Base-by-base conservation (phyloP, 305 asterid genomes). In the Monarda citriodora region DNA sequence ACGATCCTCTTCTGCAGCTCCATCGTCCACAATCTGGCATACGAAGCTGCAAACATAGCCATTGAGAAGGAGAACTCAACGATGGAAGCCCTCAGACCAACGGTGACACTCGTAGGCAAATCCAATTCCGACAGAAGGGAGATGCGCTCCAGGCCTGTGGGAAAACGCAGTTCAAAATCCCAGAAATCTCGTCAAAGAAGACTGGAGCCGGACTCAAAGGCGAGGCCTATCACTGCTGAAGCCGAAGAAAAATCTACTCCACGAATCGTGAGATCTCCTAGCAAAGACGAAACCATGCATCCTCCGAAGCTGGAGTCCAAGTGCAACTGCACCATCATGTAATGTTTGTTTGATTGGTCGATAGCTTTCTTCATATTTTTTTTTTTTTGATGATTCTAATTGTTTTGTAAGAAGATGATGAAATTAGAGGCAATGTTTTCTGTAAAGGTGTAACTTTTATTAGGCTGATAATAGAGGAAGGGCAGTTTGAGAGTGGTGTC, bases 1-100 rank as follows among this genome's bases (percentile, higher is more conserved):
- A 73, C 96, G 12, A 91, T 89, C 69, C 97, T 95, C 74, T 88
- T 91, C 84, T 95, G 98, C 82, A 87, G 97, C 72, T 95, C 99
- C 53, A 91, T 91, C 31, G 91, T 86, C 78, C 97, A 95, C 79
- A 82, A 82, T 53, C 76, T 95, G 42, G 98, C 89, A 46, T 87
- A 83, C 32, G 81, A 84, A 66, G 98, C 99, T 60, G 99, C 95
- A 49, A 85, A 85, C 68, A 77, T 83, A 53, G 96, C 93, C 25
- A 79, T 85, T 20, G 86, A 77, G 55, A 88, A 85, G 73, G 98
- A 83, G 64, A 68, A 58, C 69, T 61, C 81, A 8, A 73, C 65
- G 1, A 29, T 70, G 58, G 90, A 90, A 68, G 57, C 56, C 73
- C 72, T 72, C 12, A 76, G 58, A 51, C 97, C 96, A 11, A 71